These are phyloP conservation scores for Jackrogersella multiformis DNA, from an alignment of 495 filamentous ascomycete species.

Conservation along the genomic window DNA sequence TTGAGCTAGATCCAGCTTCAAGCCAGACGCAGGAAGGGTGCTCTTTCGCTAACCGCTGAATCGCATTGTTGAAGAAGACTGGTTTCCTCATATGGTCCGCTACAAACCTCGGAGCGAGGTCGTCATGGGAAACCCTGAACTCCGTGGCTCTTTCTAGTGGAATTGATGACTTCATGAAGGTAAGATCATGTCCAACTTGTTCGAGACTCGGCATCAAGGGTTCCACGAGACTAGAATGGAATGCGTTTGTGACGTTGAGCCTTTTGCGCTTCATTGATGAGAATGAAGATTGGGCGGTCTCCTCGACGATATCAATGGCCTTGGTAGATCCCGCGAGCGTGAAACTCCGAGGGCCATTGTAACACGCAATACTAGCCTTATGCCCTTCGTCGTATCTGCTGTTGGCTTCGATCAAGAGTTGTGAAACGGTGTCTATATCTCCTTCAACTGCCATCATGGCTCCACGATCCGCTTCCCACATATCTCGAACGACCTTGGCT, in stretches of 20 bases:
- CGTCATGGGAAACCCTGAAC: constrained; percentile 7
- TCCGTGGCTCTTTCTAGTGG: constrained; percentile 38
- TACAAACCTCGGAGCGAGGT: constrained; percentile 36
- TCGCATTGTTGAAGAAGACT: constrained; percentile 61
- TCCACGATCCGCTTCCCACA: constrained; percentile 55
- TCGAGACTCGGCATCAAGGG: constrained; percentile 47
- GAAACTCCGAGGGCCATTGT: constrained; percentile 60
- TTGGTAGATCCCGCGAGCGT: constrained; percentile 54
- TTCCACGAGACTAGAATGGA: constrained; percentile 60
- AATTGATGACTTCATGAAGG: constrained; percentile 33
- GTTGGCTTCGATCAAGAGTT: constrained; percentile 32
- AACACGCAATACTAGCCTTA: constrained; percentile 58
- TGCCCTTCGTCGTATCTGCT: not conserved
- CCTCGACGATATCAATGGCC: constrained; percentile 51
- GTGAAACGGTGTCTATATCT: constrained; percentile 34
- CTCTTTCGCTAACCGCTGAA: constrained; percentile 52
- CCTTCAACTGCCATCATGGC: constrained; percentile 60
- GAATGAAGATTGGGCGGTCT: not conserved
- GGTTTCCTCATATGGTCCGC: constrained; percentile 59
- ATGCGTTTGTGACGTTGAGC: constrained; percentile 61
- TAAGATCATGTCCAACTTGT: constrained; percentile 37
- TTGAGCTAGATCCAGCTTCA: constrained; percentile 62
- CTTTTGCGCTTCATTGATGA: constrained; percentile 33
- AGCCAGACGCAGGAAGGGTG: constrained; percentile 54
- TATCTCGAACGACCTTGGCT: constrained; percentile 49